phyloP scores from a whole-genome alignment of 2,329 filamentous ascomycete species.

The Fusarium humuli region DNA sequence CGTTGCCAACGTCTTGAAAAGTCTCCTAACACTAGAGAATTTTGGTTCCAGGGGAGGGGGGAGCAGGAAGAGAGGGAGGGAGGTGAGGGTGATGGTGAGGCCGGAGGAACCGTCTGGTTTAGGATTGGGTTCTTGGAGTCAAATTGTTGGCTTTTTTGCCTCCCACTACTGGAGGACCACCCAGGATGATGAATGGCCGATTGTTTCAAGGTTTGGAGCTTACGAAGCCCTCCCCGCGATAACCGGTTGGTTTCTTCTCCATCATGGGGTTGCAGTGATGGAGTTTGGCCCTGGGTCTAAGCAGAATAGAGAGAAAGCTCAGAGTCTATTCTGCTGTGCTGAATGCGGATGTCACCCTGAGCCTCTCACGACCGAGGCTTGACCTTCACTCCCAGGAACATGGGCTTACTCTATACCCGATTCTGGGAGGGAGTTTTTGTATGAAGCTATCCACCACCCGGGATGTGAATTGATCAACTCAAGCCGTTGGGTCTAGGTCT shows the following conservation, averaged over 20 bases:
- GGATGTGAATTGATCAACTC: conserved; percentile 38
- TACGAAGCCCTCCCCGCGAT: conserved; percentile 30
- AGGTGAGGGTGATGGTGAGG: background rate
- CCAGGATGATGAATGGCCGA: conserved; percentile 16
- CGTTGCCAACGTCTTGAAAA: conserved; percentile 22
- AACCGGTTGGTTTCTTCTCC: background rate
- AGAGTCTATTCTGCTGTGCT: conserved; percentile 27
- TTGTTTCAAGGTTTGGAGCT: conserved; percentile 27
- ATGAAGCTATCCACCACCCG: conserved; percentile 34
- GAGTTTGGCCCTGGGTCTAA: conserved; percentile 11
- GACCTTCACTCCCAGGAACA: conserved; percentile 5
- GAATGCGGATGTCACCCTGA: conserved; percentile 36
- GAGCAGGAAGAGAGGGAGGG: conserved; percentile 6
- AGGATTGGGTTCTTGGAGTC: conserved; percentile 19
- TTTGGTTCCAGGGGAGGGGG: conserved; percentile 3
- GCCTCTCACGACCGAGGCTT: background rate
- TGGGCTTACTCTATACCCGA: conserved; percentile 13
- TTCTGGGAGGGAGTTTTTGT: conserved; percentile 35
- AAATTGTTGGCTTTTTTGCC: conserved; percentile 36
- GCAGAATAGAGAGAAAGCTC: background rate
- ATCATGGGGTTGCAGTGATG: conserved; percentile 19
- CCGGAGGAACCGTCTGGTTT: conserved; percentile 24
- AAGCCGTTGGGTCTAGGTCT: conserved; percentile 16
- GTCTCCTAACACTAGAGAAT: background rate
- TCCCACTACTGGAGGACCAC: conserved; percentile 15